Evolutionary conservation across 495 filamentous ascomycete species (phyloP), one percentile per base, ranked within the genome.

Genomic region (Podospora bellae-mahoneyi): DNA sequence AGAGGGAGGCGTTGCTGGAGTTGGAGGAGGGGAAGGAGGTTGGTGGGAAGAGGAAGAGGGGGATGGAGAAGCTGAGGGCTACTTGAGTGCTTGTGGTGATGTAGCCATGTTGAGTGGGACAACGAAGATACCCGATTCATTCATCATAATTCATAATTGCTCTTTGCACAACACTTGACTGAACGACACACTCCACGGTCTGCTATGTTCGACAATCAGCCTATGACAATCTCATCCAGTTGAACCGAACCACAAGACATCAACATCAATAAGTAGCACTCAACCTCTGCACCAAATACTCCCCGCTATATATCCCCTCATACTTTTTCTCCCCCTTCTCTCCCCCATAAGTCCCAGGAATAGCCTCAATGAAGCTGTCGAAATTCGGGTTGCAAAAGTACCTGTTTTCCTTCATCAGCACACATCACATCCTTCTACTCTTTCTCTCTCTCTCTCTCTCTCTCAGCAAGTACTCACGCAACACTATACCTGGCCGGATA

Each of bases 331-430:
- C 85, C 63, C 80, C 81, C 9, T 48, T 48, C 70, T 87, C 87
- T 2, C 84, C 83, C 18, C 84, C 87, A 76, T 87, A 96, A 0
- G 94, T 97, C 5, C 94, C 92, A 0, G 93, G 94, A 53, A 98
- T 86, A 0, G 89, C 93, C 64, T 96, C 91, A 72, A 97, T 97
- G 62, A 83, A 78, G 66, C 81, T 81, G 67, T 93, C 85, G 74
- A 86, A 90, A 69, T 97, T 92, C 9, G 94, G 93, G 71, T 97
- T 96, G 81, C 94, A 97, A 77, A 98, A 98, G 78, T 94, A 94
- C 4, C 82, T 77, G 80, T 64, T 44, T 19, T 55, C 23, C 23
- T 28, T 63, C 16, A 32, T 72, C 73, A 66, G 66, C 71, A 32
- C 30, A 32, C 30, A 4, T 32, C 30, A 32, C 30, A 32, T 32